Conservation (phyloP, 495 filamentous ascomycete species). For the Penicillium canescens region DNA sequence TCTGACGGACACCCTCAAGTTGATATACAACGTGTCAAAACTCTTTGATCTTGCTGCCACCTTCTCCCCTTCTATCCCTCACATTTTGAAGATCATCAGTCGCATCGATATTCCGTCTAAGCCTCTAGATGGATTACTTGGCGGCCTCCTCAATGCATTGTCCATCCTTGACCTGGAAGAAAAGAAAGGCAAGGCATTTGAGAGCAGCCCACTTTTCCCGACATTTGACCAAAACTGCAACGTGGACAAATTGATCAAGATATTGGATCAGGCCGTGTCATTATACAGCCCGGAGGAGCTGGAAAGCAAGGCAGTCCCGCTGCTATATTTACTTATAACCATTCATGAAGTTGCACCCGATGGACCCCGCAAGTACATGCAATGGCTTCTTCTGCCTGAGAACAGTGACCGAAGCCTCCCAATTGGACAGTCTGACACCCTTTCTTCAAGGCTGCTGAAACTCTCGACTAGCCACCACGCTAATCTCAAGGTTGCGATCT, state of each 20-base stretch:
- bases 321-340: slow-evolving; percentile 69
- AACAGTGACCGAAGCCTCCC: slow-evolving; percentile 73
- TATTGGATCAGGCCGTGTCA: slow-evolving; percentile 67
- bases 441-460: slow-evolving; percentile 75
- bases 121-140: slow-evolving; percentile 60
- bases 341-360: slow-evolving; percentile 74
- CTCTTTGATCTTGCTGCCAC: slow-evolving; percentile 56
- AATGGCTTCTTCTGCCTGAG: slow-evolving; percentile 71
- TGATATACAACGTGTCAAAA: slow-evolving; percentile 85
- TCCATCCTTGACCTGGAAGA: slow-evolving; percentile 71
- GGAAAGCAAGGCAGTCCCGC: slow-evolving; percentile 66
- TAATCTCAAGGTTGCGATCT: slow-evolving; percentile 72
- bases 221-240: slow-evolving; percentile 58
- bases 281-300: slow-evolving; percentile 64
- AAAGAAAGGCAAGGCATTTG: slow-evolving; percentile 42
- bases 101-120: slow-evolving; percentile 53
- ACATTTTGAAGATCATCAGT: slow-evolving; percentile 71
- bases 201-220: slow-evolving; percentile 63
- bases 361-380: slow-evolving; percentile 61
- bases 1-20: slow-evolving; percentile 78
- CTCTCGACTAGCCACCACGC: slow-evolving; percentile 77
- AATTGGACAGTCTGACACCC: slow-evolving; percentile 71
- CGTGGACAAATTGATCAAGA: slow-evolving; percentile 67
- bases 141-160: slow-evolving; percentile 74
- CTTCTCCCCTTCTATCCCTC: slow-evolving; percentile 68